Evolutionary conservation across 768 basidiomycete genomes (phyloP), one percentile per base, ranked within the genome.

Genomic region (Rhodotorula paludigena): DNA sequence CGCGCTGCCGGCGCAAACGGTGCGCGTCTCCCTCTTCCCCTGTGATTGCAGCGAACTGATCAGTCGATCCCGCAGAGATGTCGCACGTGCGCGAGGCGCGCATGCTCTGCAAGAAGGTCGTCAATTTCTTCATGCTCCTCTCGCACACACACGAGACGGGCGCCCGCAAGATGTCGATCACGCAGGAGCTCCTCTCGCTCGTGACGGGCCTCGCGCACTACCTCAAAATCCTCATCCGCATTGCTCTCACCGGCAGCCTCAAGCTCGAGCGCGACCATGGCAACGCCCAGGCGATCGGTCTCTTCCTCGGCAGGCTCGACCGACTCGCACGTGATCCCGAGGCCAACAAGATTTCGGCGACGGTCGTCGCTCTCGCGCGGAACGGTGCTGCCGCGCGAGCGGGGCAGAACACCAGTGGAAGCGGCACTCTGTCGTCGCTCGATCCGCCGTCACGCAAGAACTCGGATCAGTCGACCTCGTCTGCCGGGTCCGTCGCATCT

Each of bases 181-280:
- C 93, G 25, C 90, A 97, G 79, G 96, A 98, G 74, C 82, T 99
- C 20, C 86, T 98, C 42, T 92, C 93, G 25, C 86, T 99, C 55
- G 96, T 99, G 70, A 99, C 96, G 0, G 94, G 96, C n/a, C 83
- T 99, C 42, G 96, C 96, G 10, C 96, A 99, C 79, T 98, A 99
- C 79, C 87, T 99, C 77, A 99, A 99, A 82, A 98, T 99, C 79
- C 86, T 99, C 60, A 99, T 99, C 71, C 89, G 96, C 57, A 98
- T 99, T 69, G 92, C 96, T 5, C 82, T 99, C 53, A 97, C 96
- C 0, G 93, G 92, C 11, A 90, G 92, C 9, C 83, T 99, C 67
- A 97, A 92, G 80, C 83, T 99, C 39, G 96, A 99, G 79, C 83
- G 92, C 64, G 96, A 99, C 76, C 85, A 90, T 75, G 84, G 84